Evolutionary conservation across 2,329 filamentous ascomycete genomes (phyloP), one percentile per base, ranked within the genome.

Genomic region (Acrocalymma vagum): DNA sequence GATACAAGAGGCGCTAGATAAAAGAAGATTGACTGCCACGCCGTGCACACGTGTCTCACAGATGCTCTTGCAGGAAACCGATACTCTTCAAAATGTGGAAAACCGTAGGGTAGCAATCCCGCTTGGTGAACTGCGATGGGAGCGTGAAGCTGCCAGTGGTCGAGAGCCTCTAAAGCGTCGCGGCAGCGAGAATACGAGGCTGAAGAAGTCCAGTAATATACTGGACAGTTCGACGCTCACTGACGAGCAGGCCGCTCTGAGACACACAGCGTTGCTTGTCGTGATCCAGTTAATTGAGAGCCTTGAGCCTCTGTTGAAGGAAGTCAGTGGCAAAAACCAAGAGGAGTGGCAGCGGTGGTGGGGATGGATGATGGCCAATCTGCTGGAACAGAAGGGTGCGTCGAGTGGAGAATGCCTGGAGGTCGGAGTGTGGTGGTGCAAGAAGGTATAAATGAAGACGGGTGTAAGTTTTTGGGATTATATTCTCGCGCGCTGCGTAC

Each of bases 321-420:
- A 95, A 59, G 83, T 84, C 29, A 95, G 88, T 61, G 88, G 87
- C 10, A 95, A 95, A 76, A 90, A 87, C 59, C 84, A 88, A 62
- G 90, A 95, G 55, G 92, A 96, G 72, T 96, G 91, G 91, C 88
- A 95, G 67, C 78, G 84, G 27, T 96, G 92, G 92, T 84, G 88
- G 72, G 84, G 86, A 26, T 89, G 86, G 69, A 89, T 96, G 87
- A 93, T 90, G 80, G 82, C 83, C 30, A 87, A 94, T 69, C 71
- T 96, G 60, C 79, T 95, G 62, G 84, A 87, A 65, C 86, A 93
- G 46, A 85, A 84, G 38, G 88, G 89, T 14, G 86, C 88, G 13
- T 84, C 82, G 31, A 91, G 84, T 75, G 91, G 92, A 31, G 92
- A 96, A 70, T 95, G 90, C 69, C 73, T 96, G 14, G 83, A 86